Evolutionary conservation across 441 rosid genomes (phyloP), one percentile per base, ranked within the genome.

Genomic region (Brassica balearica): DNA sequence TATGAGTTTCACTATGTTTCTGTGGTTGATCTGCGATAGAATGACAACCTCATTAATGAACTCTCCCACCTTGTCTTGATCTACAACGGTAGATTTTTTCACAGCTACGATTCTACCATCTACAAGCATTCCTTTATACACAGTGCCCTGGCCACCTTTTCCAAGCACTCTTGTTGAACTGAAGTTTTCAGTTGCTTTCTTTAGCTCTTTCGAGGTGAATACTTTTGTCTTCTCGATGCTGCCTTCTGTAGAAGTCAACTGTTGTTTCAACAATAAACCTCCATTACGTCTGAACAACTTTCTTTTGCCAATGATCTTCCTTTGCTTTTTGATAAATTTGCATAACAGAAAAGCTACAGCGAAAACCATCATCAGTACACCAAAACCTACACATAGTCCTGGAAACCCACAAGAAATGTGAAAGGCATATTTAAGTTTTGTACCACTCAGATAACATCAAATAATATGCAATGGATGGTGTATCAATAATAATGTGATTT

Each of bases 81-180:
- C 60, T 11, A 55, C 60, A 55, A 17, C 23, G 9, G 11, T 55
- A 55, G 60, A 55, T 17, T 55, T 55, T 17, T 55, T 55, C 60
- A 55, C 60, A 17, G 60, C 60, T 17, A 55, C 60, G 4, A 55
- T 55, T 55, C 23, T 55, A 15, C 60, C 60, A 55, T 55, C 60
- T 55, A 55, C 60, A 5, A 55, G 60, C 60, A 55, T 55, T 55
- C 60, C 60, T 19, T 55, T 55, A 17, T 55, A 55, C 23, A 55
- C 60, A 4, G 60, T 55, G 3, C 60, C 60, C 3, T 79, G 79
- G 22, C 89, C 86, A 7, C 88, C 90, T 1, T 60, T 73, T 17
- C 88, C 88, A 10, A 85, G 68, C 23, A 87, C 75, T 65, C 81
- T 34, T 10, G 15, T 79, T 9, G 74, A 75, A 7, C 77, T 20